A percentile compares a stretch with the other conserved stretches of the same genome.
Evolutionary conservation across 495 filamentous ascomycete genomes (phyloP).

Genomic region (Tricharina praecox): DNA sequence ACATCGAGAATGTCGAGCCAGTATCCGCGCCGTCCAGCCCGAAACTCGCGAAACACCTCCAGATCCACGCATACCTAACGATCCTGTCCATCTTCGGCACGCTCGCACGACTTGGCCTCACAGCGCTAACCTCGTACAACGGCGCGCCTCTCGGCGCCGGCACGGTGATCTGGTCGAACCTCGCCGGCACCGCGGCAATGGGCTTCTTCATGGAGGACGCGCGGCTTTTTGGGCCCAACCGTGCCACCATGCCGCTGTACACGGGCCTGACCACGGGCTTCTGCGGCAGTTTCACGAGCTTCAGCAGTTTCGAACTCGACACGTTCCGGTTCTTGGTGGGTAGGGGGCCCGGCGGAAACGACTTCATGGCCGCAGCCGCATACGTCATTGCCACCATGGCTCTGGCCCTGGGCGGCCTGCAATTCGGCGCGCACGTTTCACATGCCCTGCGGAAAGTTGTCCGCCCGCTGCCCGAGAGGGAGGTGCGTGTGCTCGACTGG

Average conservation of each 20-base stretch:
- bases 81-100: slow-evolving; percentile 81
- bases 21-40: not conserved
- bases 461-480: not conserved
- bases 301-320: slow-evolving; percentile 79
- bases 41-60: not conserved
- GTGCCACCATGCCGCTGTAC: no score
- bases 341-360: slow-evolving; percentile 47
- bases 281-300: slow-evolving; percentile 83
- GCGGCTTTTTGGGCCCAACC: no score
- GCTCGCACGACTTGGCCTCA: slow-evolving; percentile 63
- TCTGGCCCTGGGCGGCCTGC: slow-evolving; percentile 49
- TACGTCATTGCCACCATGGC: slow-evolving; percentile 52
- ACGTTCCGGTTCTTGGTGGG: slow-evolving; percentile 72
- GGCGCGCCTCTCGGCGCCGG: slow-evolving; percentile 52
- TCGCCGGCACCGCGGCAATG: slow-evolving; percentile 66
- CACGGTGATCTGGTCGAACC: slow-evolving; percentile 71
- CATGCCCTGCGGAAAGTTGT: no score
- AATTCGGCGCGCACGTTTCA: slow-evolving; percentile 61
- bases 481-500: slow-evolving; percentile 19
- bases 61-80: slow-evolving; percentile 58
- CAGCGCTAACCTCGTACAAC: slow-evolving; percentile 65
- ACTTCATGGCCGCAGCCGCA: slow-evolving; percentile 60
- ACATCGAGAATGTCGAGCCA: not conserved
- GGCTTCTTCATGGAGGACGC: slow-evolving; percentile 43
- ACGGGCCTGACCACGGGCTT: slow-evolving; percentile 86